Percentiles rank a stretch among this genome's conserved stretches.
These are phyloP conservation scores for Chlamydomonas reinhardtii DNA, from an alignment of 163 green algal species.

Conservation along the genomic window DNA sequence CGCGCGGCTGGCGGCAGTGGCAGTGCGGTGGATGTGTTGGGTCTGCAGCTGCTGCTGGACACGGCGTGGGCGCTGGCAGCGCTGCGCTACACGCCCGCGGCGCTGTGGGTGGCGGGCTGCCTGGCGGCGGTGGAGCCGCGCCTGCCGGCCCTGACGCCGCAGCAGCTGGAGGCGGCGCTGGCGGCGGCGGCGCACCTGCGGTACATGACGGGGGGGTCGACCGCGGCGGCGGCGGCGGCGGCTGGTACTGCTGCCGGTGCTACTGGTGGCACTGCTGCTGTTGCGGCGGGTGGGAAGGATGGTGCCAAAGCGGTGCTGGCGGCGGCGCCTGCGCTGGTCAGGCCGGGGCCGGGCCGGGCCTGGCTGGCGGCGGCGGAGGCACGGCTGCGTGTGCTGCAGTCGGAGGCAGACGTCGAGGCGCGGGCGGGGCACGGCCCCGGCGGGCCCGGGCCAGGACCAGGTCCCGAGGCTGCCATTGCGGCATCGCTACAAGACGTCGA, in stretches of 20 bases:
- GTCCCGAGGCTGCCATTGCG: too few species aligned
- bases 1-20: background rate
- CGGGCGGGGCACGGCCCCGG: too few species aligned
- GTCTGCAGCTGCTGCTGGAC: constrained; percentile 18
- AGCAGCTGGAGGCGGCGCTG: constrained; percentile 19
- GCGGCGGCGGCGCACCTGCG: background rate
- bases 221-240: too few species aligned
- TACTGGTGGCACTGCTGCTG: too few species aligned
- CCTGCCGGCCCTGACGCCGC: background rate
- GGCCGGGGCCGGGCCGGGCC: too few species aligned
- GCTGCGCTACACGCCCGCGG: constrained; percentile 29
- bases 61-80: constrained; percentile 14
- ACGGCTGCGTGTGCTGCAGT: background rate
- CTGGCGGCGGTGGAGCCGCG: background rate
- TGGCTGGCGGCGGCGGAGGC: background rate
- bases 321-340: background rate
- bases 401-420: background rate
- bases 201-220: background rate
- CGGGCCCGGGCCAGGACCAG: too few species aligned
- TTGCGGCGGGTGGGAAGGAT: background rate
- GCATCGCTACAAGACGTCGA: background rate
- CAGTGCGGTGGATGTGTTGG: background rate
- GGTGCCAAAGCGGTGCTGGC: background rate
- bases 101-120: constrained; percentile 18
- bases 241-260: too few species aligned